These are phyloP conservation scores for Tephrocybe sp. DNA, from an alignment of 768 basidiomycete species.

Conservation along the genomic window DNA sequence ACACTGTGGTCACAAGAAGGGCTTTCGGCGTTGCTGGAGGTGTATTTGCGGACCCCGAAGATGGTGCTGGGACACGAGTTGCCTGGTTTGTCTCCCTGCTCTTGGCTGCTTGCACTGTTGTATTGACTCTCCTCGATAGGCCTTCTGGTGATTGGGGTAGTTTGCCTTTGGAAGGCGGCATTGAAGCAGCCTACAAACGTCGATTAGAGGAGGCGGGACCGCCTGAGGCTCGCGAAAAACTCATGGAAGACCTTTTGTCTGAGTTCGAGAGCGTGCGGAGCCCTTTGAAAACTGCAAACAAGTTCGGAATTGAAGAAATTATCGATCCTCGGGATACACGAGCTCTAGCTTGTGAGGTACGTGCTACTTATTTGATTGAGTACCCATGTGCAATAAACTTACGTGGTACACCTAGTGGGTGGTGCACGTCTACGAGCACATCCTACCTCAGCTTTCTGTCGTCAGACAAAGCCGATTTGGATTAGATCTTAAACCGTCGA, in stretches of 20 bases:
- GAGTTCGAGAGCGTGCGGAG: slow-evolving; percentile 36
- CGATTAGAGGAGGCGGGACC: slow-evolving; percentile 28
- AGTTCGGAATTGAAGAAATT: slow-evolving; percentile 39
- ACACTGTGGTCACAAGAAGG: slow-evolving; percentile 34
- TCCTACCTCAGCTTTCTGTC: slow-evolving; percentile 30
- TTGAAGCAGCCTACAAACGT: slow-evolving; percentile 40
- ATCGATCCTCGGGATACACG: slow-evolving; percentile 39
- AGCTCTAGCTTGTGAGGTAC: slow-evolving; percentile 33
- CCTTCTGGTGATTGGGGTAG: slow-evolving; percentile 42
- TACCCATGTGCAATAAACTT: background rate
- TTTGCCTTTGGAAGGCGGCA: slow-evolving; percentile 38
- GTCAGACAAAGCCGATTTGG: slow-evolving; percentile 26
- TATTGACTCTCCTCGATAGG: slow-evolving; percentile 18
- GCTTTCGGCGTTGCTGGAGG: slow-evolving; percentile 39
- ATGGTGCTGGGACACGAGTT: slow-evolving; percentile 30
- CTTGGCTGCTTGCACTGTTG: background rate
- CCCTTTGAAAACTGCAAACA: slow-evolving; percentile 35
- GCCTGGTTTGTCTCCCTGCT: slow-evolving; percentile 28
- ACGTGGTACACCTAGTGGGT: slow-evolving; percentile 27
- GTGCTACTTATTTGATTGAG: slow-evolving; percentile 7
- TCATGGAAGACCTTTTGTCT: slow-evolving; percentile 30
- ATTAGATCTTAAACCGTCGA: slow-evolving; percentile 26
- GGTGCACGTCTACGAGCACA: slow-evolving; percentile 27
- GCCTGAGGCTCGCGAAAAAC: slow-evolving; percentile 28
- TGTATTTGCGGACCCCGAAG: slow-evolving; percentile 35